A percentile compares a stretch with the other conserved stretches of the same genome.
phyloP scores from a whole-genome alignment of 768 basidiomycete genomes.

The Porpolomopsis calyptriformis region DNA sequence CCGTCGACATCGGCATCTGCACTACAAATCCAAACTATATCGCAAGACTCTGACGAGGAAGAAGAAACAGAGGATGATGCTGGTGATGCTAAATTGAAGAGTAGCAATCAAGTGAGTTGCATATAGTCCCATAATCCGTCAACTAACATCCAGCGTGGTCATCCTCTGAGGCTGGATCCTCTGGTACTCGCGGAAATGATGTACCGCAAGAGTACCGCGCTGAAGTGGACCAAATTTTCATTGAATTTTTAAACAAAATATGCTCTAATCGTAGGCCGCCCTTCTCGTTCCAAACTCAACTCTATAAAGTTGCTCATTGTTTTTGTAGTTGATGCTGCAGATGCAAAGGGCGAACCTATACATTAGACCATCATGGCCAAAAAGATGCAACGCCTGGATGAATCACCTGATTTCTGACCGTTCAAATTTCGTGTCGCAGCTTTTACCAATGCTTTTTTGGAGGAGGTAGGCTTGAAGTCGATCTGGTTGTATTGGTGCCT shows the following conservation, averaged over 20 bases:
- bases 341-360: constrained; percentile 91
- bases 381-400: constrained; percentile 95
- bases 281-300: no score
- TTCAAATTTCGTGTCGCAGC: constrained; percentile 99
- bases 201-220: constrained; percentile 70
- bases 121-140: constrained; percentile 1
- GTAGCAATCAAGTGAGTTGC: constrained; percentile 5
- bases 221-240: constrained; percentile 85
- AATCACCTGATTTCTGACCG: constrained; percentile 91
- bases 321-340: constrained; percentile 80
- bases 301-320: background rate
- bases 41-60: constrained; percentile 41
- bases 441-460: constrained; percentile 91
- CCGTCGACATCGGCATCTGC: background rate
- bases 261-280: constrained; percentile 90
- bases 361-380: constrained; percentile 99
- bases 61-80: constrained; percentile 34
- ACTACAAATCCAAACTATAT: background rate
- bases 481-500: background rate
- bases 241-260: constrained; percentile 75
- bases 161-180: constrained; percentile 1
- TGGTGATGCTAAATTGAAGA: constrained; percentile 29
- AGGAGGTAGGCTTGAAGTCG: constrained; percentile 52
- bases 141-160: background rate
- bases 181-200: constrained; percentile 25